Evolutionary conservation across 345 rosid species (phyloP).

Genomic region (Eucalyptus tenuipes): DNA sequence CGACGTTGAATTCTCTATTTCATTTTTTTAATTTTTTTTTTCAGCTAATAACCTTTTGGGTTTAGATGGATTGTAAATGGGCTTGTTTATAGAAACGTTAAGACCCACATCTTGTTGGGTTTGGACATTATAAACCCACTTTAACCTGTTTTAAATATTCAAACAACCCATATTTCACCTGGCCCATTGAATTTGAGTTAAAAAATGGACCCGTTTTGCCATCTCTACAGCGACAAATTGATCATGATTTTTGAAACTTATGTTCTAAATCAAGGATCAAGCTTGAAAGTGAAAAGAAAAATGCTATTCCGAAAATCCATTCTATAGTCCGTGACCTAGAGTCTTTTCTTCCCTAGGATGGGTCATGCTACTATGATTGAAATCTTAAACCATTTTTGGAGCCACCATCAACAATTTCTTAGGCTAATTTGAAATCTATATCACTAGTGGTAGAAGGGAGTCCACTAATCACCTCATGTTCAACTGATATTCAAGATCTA

Average conservation of each 20-base stretch:
- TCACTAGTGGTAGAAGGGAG: background rate
- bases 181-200: background rate
- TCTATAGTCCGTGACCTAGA: background rate
- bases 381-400: background rate
- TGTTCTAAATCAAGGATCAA: background rate
- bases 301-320: background rate
- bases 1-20: background rate
- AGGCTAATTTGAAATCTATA: background rate
- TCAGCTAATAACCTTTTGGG: background rate
- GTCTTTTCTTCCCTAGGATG: background rate
- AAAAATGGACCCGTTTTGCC: background rate
- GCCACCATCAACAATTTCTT: background rate
- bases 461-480: background rate
- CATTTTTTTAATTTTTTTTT: background rate
- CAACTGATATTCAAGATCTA: background rate
- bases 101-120: background rate
- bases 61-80: background rate
- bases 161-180: background rate
- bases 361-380: background rate
- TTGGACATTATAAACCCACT: background rate
- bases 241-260: background rate
- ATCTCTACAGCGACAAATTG: background rate
- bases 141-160: background rate
- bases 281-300: background rate
- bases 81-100: background rate